Base-by-base conservation (phyloP, 2,329 filamentous ascomycete genomes). In the Aspergillus quadricinctus region DNA sequence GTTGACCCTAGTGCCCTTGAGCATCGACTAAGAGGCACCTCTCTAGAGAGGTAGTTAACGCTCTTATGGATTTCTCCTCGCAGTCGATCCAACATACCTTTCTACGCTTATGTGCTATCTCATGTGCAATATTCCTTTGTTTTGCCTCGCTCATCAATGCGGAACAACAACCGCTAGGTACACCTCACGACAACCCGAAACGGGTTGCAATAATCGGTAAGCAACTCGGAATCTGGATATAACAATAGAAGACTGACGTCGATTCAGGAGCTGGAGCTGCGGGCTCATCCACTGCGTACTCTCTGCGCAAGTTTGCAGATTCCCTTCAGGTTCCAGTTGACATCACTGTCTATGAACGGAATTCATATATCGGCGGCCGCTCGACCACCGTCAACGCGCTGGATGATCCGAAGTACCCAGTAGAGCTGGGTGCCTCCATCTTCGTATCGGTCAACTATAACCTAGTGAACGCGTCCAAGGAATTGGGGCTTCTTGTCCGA, bases 361-460 rank as follows among this genome's bases (percentile, higher is more conserved):
- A 85, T 17, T 72, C 78, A 31, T 90, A 86, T 63, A 81, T 97
- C 46, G 94, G 94, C 29, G 94, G 94, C 8, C 89, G 94, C 27
- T 89, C 89, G 7, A 89, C 92, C 29, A 97, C 92, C 0, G 88
- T 96, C 19, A 79, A 92, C 66, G 87, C 86, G 2, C 93, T 88
- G 69, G 81, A 84, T 61, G 81, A 93, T 64, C 78, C 86, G 1
- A 61, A 76, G 0, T 77, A 86, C 41, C 88, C 88, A 1, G 83
- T 96, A 37, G 94, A 99, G 72, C 80, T 97, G 1, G 94, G 94
- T 17, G 94, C 89, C 10, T 93, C 88, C 59, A 96, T 97, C 65
- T 99, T 97, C 69, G 90, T 97, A 48, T 73, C 88, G 50, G 83
- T 88, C 46, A 99, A 97, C 69, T 79, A 85, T 41, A 96, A 96